Percentiles rank a stretch among this genome's conserved stretches.
Evolutionary conservation across 768 basidiomycete genomes (phyloP).

Genomic region (Udeniomyces megalosporus): DNA sequence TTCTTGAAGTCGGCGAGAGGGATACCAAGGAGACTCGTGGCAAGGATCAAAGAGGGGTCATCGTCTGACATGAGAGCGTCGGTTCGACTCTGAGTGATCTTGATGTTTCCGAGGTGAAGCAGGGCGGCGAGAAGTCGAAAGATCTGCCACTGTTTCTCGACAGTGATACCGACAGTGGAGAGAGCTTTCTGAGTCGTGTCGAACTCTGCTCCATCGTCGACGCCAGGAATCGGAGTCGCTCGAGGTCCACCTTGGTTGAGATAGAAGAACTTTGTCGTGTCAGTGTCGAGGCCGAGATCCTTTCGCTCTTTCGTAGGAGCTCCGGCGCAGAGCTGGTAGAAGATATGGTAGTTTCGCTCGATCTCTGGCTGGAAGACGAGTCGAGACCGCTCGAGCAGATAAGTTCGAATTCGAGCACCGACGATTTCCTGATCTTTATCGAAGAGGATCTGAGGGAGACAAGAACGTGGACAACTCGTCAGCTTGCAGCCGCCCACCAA

Average conservation of each 20-base stretch:
- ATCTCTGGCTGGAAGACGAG: constrained; percentile 93
- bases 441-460: constrained; percentile 62
- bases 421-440: constrained; percentile 92
- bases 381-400: constrained; percentile 89
- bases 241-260: constrained; percentile 81
- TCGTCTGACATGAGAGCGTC: constrained; percentile 73
- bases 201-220: constrained; percentile 95
- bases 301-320: constrained; percentile 89
- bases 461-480: not conserved
- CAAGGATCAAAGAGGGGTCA: constrained; percentile 60
- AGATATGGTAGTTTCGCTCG: constrained; percentile 98
- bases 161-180: constrained; percentile 90
- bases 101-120: constrained; percentile 95
- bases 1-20: constrained; percentile 87
- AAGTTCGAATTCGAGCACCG: constrained; percentile 95
- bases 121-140: constrained; percentile 84
- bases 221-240: constrained; percentile 72
- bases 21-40: constrained; percentile 80
- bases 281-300: constrained; percentile 74
- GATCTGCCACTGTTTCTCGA: constrained; percentile 90
- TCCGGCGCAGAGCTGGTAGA: constrained; percentile 96
- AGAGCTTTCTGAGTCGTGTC: constrained; percentile 81
- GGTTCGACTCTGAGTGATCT: constrained; percentile 59
- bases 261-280: constrained; percentile 75
- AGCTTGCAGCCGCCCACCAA: too few relatives aligned